These are phyloP conservation scores for Hypomyces rosellus DNA, from an alignment of 2,329 filamentous ascomycete species.

Conservation along the genomic window DNA sequence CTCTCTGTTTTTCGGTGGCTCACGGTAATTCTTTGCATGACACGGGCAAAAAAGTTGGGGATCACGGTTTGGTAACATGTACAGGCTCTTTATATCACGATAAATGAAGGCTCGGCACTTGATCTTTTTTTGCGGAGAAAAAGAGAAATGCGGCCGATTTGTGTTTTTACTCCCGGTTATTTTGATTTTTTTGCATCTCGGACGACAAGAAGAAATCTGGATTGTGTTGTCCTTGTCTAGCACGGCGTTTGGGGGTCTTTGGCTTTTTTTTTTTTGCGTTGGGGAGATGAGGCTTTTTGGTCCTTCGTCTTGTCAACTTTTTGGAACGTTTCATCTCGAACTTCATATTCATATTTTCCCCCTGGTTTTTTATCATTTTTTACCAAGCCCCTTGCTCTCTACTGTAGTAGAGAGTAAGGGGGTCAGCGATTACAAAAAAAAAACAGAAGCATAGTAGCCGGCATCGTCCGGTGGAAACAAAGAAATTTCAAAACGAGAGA, in stretches of 20 bases:
- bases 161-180: conserved; percentile 2
- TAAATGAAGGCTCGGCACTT: conserved; percentile 17
- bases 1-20: conserved; percentile 9
- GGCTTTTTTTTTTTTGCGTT: conserved; percentile 4
- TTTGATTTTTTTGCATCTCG: conserved; percentile 10
- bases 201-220: conserved; percentile 7
- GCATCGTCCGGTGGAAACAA: too few species aligned
- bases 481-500: too few species aligned
- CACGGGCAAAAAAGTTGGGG: conserved; percentile 8
- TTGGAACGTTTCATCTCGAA: background rate
- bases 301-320: conserved; percentile 3
- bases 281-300: conserved; percentile 8
- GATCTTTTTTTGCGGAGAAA: background rate
- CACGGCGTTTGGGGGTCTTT: conserved; percentile 26
- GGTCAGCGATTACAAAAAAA: conserved; percentile 4
- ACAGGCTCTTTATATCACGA: conserved; percentile 23
- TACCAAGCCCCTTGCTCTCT: background rate
- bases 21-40: conserved; percentile 13
- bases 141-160: conserved; percentile 2
- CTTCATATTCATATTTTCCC: background rate
- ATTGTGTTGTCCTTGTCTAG: conserved; percentile 19
- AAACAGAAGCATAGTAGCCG: background rate
- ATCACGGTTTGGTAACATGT: conserved; percentile 21
- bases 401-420: background rate
- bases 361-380: background rate